phyloP scores from a whole-genome alignment of 306 rosid genomes.

The Quercus gilva region DNA sequence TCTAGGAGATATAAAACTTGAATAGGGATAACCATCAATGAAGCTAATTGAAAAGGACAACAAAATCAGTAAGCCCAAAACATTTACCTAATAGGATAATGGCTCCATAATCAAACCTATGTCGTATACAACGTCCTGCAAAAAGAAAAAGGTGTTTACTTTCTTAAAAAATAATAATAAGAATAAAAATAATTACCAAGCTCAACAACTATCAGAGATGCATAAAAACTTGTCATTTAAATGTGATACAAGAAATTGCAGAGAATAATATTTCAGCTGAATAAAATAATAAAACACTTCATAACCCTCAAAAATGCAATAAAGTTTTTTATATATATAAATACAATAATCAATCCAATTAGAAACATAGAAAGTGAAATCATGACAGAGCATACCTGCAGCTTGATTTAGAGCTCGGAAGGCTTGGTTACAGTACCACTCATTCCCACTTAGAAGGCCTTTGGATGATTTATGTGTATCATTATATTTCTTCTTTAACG shows the following conservation, averaged over 20 bases:
- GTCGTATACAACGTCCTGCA: conserved; percentile 92
- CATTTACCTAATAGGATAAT: conserved; percentile 74
- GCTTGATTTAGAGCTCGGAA: conserved; percentile 98
- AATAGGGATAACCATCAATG: neutral
- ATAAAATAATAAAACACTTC: neutral
- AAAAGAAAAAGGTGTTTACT: conserved; percentile 21
- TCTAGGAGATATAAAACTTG: neutral
- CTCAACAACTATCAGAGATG: neutral
- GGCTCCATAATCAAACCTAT: conserved; percentile 89
- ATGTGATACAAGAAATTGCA: neutral
- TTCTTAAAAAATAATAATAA: neutral
- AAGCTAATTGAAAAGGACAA: neutral
- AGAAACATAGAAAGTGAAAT: neutral
- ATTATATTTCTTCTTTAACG: conserved; percentile 77
- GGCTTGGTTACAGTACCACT: conserved; percentile 97
- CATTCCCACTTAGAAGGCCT: conserved; percentile 71
- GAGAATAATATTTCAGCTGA: neutral
- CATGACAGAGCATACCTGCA: conserved; percentile 55
- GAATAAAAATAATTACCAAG: neutral
- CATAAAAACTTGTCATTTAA: neutral
- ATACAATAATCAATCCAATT: neutral
- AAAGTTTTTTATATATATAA: neutral
- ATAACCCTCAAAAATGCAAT: neutral
- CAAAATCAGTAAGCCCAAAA: conserved; percentile 14
- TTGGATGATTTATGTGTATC: conserved; percentile 75